Conservation (phyloP, 2,329 filamentous ascomycete species). For the Penicillium corylophilum region DNA sequence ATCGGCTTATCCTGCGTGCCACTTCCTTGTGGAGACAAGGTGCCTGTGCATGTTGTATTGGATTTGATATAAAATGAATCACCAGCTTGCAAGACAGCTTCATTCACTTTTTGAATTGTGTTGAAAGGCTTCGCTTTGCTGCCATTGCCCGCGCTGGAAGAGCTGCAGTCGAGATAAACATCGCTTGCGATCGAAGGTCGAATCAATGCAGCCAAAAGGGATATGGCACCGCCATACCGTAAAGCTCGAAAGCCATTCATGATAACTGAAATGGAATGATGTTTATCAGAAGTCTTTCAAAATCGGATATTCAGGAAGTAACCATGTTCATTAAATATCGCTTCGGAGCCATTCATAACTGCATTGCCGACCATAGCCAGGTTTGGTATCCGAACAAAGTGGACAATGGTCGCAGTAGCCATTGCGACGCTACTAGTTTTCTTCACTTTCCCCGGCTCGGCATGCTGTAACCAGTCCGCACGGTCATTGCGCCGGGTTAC, state of each 20-base stretch:
- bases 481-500: too few relatives aligned
- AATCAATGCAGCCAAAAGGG: background rate
- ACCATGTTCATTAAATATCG: too few relatives aligned
- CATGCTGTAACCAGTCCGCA: too few relatives aligned
- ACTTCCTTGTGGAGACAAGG: slow-evolving; percentile 19
- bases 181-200: slow-evolving; percentile 1
- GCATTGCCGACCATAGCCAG: too few relatives aligned
- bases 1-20: slow-evolving; percentile 17
- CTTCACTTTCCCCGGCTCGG: too few relatives aligned
- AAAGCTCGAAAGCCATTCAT: background rate
- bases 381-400: too few relatives aligned
- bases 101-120: slow-evolving; percentile 17
- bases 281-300: too few relatives aligned
- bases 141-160: slow-evolving; percentile 10
- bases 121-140: slow-evolving; percentile 17
- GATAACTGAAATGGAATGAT: background rate
- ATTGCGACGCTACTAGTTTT: too few relatives aligned
- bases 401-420: too few relatives aligned
- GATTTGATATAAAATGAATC: slow-evolving; percentile 20
- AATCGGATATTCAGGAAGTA: too few relatives aligned
- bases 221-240: background rate
- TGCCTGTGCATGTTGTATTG: slow-evolving; percentile 18
- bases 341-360: too few relatives aligned
- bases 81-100: slow-evolving; percentile 14
- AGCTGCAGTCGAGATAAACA: slow-evolving; percentile 21